phyloP scores from a whole-genome alignment of 1,284 basidiomycete genomes.

The Leccinum subfulvum region DNA sequence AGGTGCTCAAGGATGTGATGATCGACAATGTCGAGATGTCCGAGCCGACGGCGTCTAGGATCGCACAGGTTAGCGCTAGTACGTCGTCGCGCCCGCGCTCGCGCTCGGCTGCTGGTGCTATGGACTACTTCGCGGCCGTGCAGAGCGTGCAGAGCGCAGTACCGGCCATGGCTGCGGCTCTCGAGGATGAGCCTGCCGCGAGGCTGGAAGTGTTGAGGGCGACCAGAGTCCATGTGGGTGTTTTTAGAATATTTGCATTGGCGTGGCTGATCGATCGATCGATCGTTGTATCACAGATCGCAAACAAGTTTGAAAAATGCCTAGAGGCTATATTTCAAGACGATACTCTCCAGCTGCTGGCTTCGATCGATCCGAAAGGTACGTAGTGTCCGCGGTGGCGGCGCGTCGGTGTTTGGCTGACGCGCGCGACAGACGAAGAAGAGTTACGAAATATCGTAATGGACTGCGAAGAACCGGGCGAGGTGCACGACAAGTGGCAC shows the following conservation, averaged over 20 bases:
- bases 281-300: slow-evolving; percentile 14
- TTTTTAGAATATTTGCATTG: background rate
- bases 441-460: slow-evolving; percentile 16
- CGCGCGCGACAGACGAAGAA: slow-evolving; percentile 11
- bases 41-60: slow-evolving; percentile 10
- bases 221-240: slow-evolving; percentile 20
- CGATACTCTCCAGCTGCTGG: slow-evolving; percentile 28
- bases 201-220: slow-evolving; percentile 22
- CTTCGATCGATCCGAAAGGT: slow-evolving; percentile 24
- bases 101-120: background rate
- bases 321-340: slow-evolving; percentile 22
- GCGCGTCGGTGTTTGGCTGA: slow-evolving; percentile 9
- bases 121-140: background rate
- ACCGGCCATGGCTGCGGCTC: background rate
- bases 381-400: background rate
- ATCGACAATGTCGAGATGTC: slow-evolving; percentile 6
- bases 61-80: slow-evolving; percentile 6
- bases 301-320: slow-evolving; percentile 6
- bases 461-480: slow-evolving; percentile 21
- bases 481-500: slow-evolving; percentile 23
- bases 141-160: background rate
- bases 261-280: background rate
- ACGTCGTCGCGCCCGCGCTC: slow-evolving; percentile 9
- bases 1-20: slow-evolving; percentile 15
- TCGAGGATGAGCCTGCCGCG: slow-evolving; percentile 15